Evolutionary conservation across 2,329 filamentous ascomycete genomes (phyloP).

Genomic region (Polytolypa hystricis): DNA sequence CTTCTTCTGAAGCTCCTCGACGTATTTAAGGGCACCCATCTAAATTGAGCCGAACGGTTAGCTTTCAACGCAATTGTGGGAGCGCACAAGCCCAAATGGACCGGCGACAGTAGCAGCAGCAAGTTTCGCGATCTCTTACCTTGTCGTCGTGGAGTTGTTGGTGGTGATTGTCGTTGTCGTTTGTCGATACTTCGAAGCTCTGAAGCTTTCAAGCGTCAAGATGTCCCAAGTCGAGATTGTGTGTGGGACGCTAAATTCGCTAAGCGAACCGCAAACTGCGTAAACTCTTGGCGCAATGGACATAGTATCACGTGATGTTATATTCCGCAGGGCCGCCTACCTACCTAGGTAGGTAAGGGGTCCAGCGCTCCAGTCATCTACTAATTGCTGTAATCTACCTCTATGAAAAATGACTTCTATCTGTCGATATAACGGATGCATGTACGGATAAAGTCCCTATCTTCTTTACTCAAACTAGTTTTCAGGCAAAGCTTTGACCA

Average conservation of each 20-base stretch:
- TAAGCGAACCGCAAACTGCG: constrained; percentile 25
- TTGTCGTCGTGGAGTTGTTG: constrained; percentile 35
- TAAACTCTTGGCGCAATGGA: constrained; percentile 8
- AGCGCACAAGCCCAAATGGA: background rate
- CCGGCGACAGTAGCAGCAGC: background rate
- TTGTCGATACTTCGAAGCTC: constrained; percentile 25
- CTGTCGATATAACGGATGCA: too few species aligned
- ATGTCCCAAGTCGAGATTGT: constrained; percentile 19
- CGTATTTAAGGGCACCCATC: constrained; percentile 99
- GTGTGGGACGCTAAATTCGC: constrained; percentile 32
- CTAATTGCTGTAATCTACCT: too few species aligned
- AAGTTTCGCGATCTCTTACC: constrained; percentile 21
- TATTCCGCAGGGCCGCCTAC: too few species aligned
- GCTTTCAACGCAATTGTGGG: background rate
- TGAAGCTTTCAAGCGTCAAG: constrained; percentile 17
- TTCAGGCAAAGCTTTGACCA: constrained; percentile 9
- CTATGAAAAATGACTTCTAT: too few species aligned
- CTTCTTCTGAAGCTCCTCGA: constrained; percentile 99
- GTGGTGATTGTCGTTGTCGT: constrained; percentile 34
- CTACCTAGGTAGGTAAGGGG: too few species aligned
- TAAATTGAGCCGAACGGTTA: constrained; percentile 26
- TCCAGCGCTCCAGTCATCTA: too few species aligned
- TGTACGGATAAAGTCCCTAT: too few species aligned
- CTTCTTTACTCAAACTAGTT: background rate
- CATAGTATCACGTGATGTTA: constrained; percentile 12